phyloP scores from a whole-genome alignment of 768 basidiomycete genomes.

The Pulveroboletus sp. region DNA sequence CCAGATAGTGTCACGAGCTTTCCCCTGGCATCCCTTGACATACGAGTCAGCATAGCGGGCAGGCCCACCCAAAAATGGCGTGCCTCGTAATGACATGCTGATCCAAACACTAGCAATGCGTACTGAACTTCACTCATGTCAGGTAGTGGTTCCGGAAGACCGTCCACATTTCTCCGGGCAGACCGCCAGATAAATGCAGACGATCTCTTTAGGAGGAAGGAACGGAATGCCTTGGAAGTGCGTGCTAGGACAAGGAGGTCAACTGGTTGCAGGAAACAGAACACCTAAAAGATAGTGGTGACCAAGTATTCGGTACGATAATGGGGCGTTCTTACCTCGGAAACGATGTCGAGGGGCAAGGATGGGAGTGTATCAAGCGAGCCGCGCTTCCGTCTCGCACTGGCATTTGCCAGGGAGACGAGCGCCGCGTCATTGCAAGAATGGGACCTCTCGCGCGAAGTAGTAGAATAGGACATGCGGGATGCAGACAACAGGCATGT shows the following conservation, averaged over 20 bases:
- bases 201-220: constrained; percentile 34
- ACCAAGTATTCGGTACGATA: not conserved
- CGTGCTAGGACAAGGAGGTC: constrained; percentile 46
- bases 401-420: not conserved
- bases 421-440: not conserved
- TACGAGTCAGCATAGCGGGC: not conserved
- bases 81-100: constrained; percentile 39
- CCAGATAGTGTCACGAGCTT: constrained; percentile 29
- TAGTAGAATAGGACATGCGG: constrained; percentile 6
- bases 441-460: not conserved
- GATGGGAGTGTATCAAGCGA: constrained; percentile 33
- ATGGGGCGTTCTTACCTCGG: constrained; percentile 14
- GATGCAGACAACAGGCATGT: not conserved
- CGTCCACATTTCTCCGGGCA: constrained; percentile 35
- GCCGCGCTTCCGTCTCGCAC: constrained; percentile 13
- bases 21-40: constrained; percentile 23
- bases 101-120: constrained; percentile 46
- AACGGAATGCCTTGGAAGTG: constrained; percentile 38
- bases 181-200: constrained; percentile 31
- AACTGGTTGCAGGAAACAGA: constrained; percentile 39
- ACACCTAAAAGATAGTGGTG: constrained; percentile 33
- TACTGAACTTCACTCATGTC: constrained; percentile 48
- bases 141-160: constrained; percentile 43
- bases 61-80: not conserved
- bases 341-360: constrained; percentile 29